Percentiles rank a stretch among this genome's conserved stretches.
Conservation (phyloP, 1,284 basidiomycete species). For the Kwoniella shivajii region DNA sequence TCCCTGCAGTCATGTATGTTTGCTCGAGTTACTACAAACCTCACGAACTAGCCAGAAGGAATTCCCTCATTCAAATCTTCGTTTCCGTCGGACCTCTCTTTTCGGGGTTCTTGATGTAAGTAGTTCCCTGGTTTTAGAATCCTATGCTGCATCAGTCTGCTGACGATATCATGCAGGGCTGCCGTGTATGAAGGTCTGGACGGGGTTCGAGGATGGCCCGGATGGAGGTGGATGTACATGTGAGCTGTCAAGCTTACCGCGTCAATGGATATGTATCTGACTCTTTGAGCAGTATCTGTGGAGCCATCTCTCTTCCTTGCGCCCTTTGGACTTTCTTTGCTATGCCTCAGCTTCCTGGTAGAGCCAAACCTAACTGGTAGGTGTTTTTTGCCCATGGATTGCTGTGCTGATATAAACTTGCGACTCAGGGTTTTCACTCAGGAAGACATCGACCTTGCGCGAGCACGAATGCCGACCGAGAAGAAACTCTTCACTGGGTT, state of each 20-base stretch:
- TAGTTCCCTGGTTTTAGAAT: not conserved
- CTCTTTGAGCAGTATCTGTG: slow-evolving; percentile 35
- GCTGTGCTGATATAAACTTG: no score
- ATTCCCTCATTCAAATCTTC: slow-evolving; percentile 36
- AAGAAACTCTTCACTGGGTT: slow-evolving; percentile 34
- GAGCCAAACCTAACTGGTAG: slow-evolving; percentile 35
- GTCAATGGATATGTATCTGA: no score
- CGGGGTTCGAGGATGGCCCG: slow-evolving; percentile 18
- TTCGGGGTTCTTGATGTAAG: slow-evolving; percentile 34
- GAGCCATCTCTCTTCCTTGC: slow-evolving; percentile 31
- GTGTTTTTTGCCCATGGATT: not conserved
- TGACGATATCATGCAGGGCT: slow-evolving; percentile 14
- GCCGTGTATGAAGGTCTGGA: slow-evolving; percentile 28
- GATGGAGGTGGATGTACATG: slow-evolving; percentile 38
- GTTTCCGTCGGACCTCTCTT: slow-evolving; percentile 31
- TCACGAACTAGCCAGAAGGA: slow-evolving; percentile 33
- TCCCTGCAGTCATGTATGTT: slow-evolving; percentile 37
- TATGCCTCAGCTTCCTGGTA: slow-evolving; percentile 33
- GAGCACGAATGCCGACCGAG: slow-evolving; percentile 31
- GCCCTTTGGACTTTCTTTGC: slow-evolving; percentile 35
- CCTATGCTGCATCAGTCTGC: not conserved
- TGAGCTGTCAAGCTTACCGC: slow-evolving; percentile 1
- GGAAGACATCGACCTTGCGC: slow-evolving; percentile 28
- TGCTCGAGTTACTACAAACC: slow-evolving; percentile 39
- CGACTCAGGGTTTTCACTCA: slow-evolving; percentile 35